These are phyloP conservation scores for Trifolium subterraneum DNA, from an alignment of 306 rosid genomes.

Conservation along the genomic window DNA sequence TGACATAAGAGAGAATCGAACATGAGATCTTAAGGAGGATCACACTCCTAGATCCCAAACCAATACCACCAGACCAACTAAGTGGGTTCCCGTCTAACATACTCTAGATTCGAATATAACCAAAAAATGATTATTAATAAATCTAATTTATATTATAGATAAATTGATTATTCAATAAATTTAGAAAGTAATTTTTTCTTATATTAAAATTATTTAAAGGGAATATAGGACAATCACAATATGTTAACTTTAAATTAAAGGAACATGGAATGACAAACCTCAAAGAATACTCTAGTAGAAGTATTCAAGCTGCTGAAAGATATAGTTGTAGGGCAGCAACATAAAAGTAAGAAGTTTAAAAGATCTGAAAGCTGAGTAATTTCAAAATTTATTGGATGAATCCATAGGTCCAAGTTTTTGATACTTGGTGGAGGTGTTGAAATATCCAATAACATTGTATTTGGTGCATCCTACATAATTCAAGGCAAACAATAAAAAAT, in stretches of 20 bases:
- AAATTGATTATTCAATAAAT: too few species aligned
- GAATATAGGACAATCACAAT: neutral
- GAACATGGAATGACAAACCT: neutral
- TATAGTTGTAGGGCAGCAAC: constrained; percentile 32
- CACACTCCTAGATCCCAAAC: too few species aligned
- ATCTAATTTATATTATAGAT: too few species aligned
- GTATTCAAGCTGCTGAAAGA: neutral
- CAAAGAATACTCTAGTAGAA: constrained; percentile 3
- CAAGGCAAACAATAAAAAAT: too few species aligned
- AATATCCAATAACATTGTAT: neutral
- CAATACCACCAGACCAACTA: too few species aligned
- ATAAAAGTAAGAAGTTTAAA: constrained; percentile 2
- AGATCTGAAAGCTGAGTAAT: too few species aligned
- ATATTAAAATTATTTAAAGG: neutral
- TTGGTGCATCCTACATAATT: constrained; percentile 21
- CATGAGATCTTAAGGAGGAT: too few species aligned
- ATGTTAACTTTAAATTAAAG: neutral
- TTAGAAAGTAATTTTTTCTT: neutral
- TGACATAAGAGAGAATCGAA: too few species aligned
- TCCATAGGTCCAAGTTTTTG: constrained; percentile 7
- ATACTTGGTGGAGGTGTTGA: constrained; percentile 21
- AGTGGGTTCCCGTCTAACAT: too few species aligned
- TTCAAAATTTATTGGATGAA: too few species aligned
- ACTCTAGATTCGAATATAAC: too few species aligned
- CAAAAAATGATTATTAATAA: too few species aligned